Conservation (phyloP, 805 yeast genomes). For the Cyberlindnera sargentensis region DNA sequence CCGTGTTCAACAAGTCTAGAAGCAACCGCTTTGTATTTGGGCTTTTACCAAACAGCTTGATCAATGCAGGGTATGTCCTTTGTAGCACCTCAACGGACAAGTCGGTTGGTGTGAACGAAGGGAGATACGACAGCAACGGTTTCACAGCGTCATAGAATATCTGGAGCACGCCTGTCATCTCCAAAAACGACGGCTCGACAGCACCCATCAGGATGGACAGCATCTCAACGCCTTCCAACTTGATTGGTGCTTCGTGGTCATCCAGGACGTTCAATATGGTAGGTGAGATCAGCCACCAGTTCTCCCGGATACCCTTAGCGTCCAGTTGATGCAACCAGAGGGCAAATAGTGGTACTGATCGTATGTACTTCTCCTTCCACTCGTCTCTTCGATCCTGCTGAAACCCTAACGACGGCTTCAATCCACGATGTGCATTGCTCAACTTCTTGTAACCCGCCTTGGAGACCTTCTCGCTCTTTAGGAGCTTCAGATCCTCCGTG, state of each 20-base stretch:
- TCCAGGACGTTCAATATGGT: conserved; percentile 21
- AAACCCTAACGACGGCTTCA: conserved; percentile 13
- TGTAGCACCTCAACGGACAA: conserved; percentile 11
- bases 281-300: conserved; percentile 23
- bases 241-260: conserved; percentile 23
- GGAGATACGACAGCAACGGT: conserved; percentile 21
- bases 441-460: conserved; percentile 18
- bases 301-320: conserved; percentile 5
- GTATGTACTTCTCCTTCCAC: conserved; percentile 14
- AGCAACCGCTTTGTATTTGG: not conserved
- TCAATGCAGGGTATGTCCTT: conserved; percentile 13
- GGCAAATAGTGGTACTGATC: conserved; percentile 12
- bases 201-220: conserved; percentile 10
- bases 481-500: conserved; percentile 7
- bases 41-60: conserved; percentile 10
- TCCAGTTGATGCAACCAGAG: conserved; percentile 3
- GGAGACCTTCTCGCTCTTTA: conserved; percentile 10
- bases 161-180: conserved; percentile 12
- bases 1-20: conserved; percentile 14
- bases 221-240: conserved; percentile 17
- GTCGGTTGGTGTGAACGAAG: conserved; percentile 17
- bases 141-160: conserved; percentile 17
- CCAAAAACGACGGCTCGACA: conserved; percentile 12
- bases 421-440: not conserved
- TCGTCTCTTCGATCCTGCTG: conserved; percentile 6